Evolutionary conservation across 1,284 basidiomycete species (phyloP), one percentile per base, ranked within the genome.

Genomic region (Somion occarium): DNA sequence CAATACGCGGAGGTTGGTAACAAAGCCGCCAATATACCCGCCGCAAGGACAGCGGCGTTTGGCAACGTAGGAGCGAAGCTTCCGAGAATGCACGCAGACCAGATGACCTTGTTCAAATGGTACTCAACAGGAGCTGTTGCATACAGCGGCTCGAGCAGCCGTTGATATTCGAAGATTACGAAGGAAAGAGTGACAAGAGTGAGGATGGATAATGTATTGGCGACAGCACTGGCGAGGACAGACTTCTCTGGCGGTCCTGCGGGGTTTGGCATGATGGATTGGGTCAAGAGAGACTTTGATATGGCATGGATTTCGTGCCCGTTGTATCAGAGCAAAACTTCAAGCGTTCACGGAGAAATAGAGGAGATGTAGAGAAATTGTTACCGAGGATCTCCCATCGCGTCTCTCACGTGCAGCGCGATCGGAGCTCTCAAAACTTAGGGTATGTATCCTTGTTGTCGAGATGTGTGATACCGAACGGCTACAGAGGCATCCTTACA

Each of bases 1-100:
- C 79, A 85, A 58, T 87, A 86, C 9, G 79, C 77, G 12, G 79
- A 72, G 55, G 79, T 73, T 1, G 88, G 84, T 38, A 84, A 73
- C 27, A 73, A 60, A 51, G 75, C 72, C n/a, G 85, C 63, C 25
- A 78, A 60, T 2, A 72, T 49, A 18, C 75, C 79, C 12, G 76
- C 68, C 39, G 67, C 64, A 11, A 79, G 58, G 27, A 69, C 65
- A 26, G 57, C 52, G 50, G 64, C 61, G 34, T 59, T 56, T 23
- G 68, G 54, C 12, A 64, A 51, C 5, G 58, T 65, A n/a, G 73
- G 72, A 3, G 65, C 60, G 49, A 73, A 60, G 51, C 68, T 61
- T n/a, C 65, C 72, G 3, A 69, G 53, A 30, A 62, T 62, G 34
- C 66, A 68, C 45, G 73, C 68, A 23, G 61, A 63, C 57, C 76